Base-by-base conservation (phyloP, 208 protist species). In the Crithidia sp. region DNA sequence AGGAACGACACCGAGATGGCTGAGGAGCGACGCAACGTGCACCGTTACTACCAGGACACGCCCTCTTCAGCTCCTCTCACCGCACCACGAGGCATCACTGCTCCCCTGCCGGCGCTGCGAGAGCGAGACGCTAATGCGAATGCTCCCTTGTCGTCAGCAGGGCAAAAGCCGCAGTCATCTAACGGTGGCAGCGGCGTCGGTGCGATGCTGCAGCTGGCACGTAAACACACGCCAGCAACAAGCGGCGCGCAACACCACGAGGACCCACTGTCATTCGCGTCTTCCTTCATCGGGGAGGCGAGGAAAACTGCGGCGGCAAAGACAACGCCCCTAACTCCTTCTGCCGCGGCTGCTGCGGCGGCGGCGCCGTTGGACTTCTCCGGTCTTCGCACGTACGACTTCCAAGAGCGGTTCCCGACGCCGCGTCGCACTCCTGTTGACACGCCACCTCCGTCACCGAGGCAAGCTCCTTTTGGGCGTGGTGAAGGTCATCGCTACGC, bases 131-230 rank as follows among this genome's bases (percentile, higher is more conserved):
- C 28, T 28, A 28, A 28, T 28, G 28, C 28, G 28, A 28, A 28
- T 28, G 28, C 28, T 28, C 28, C 28, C 28, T 28, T 28, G 0
- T 0, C 28, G 0, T 28, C 28, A 28, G 28, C 28, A 28, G 28
- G 28, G 28, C 28, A 28, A 28, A 28, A 28, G 28, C 28, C 28
- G 28, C 28, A 28, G 28, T 8, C 50, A 47, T 16, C 36, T 2
- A 9, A 7, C 8, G 7, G 43, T 53, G 55, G 19, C 55, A 3
- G 44, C 0, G 45, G 67, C 5, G 61, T 79, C 13, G 41, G 40
- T 41, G 37, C 67, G 6, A 79, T 79, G 74, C 43, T 79, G 53
- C 74, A 79, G 19, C 61, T 79, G 0, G 74, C 74, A 7, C 74
- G 74, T 4, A 43, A 74, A 28, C 67, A 79, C 62, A 67, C 67